phyloP scores from a whole-genome alignment of 129 eudicot genomes.

The Artemisia argyi region DNA sequence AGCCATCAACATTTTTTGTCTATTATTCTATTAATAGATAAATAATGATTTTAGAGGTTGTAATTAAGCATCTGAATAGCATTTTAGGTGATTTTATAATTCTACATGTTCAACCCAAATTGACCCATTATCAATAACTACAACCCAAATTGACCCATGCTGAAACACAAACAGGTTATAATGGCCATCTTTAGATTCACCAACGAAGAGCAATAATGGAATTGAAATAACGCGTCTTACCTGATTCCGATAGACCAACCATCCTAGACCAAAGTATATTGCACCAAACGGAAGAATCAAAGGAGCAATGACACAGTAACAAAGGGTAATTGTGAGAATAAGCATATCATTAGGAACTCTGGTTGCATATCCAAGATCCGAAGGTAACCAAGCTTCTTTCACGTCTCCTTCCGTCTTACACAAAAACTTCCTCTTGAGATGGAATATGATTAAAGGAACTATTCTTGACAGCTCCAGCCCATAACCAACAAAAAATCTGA shows the following conservation, averaged over 20 bases:
- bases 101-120: not conserved
- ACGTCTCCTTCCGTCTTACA: constrained; percentile 80
- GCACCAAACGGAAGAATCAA: constrained; percentile 85
- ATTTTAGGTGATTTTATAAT: too few species aligned
- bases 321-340: constrained; percentile 62
- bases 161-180: not conserved
- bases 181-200: not conserved
- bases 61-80: not conserved
- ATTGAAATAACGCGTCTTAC: constrained; percentile 23
- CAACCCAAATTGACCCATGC: too few species aligned
- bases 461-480: constrained; percentile 92
- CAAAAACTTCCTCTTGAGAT: constrained; percentile 69
- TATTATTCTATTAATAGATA: not conserved
- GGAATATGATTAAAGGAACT: constrained; percentile 75
- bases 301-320: constrained; percentile 88
- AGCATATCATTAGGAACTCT: constrained; percentile 82
- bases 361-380: constrained; percentile 77
- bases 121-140: too few species aligned
- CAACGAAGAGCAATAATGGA: not conserved
- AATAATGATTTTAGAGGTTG: not conserved
- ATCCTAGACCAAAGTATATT: constrained; percentile 84
- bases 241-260: constrained; percentile 93
- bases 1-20: not conserved
- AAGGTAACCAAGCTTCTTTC: constrained; percentile 89
- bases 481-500: constrained; percentile 92